A percentile compares a stretch with the other conserved stretches of the same genome.
Conservation (phyloP, 2,329 filamentous ascomycete genomes). For the Fusarium tanahbumbuense region DNA sequence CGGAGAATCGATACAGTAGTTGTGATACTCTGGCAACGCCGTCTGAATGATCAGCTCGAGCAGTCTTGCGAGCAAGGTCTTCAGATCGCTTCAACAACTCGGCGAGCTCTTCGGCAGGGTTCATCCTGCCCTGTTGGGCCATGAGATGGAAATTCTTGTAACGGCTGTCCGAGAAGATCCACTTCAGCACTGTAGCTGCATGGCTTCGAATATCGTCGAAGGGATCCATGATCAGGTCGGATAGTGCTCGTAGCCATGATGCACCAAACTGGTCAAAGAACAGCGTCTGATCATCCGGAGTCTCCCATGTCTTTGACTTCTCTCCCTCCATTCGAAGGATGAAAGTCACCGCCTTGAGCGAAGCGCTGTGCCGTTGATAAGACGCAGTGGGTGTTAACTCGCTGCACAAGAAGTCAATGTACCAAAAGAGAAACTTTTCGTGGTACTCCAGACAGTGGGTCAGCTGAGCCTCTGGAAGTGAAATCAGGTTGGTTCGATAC, state of each 20-base stretch:
- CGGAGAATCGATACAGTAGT: slow-evolving; percentile 71
- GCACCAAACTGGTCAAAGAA: slow-evolving; percentile 59
- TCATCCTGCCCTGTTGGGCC: slow-evolving; percentile 13
- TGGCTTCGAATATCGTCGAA: slow-evolving; percentile 88
- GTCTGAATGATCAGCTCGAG: slow-evolving; percentile 91
- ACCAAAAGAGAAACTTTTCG: slow-evolving; percentile 77
- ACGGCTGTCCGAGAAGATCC: slow-evolving; percentile 58
- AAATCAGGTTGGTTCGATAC: slow-evolving; percentile 55
- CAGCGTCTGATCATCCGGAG: slow-evolving; percentile 53
- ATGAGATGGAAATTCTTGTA: slow-evolving; percentile 46
- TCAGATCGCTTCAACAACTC: slow-evolving; percentile 66
- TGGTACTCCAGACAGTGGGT: slow-evolving; percentile 61
- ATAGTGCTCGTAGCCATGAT: slow-evolving; percentile 70
- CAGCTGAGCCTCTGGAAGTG: slow-evolving; percentile 53
- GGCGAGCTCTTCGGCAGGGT: slow-evolving; percentile 51
- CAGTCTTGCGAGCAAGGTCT: slow-evolving; percentile 73
- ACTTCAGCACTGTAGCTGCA: slow-evolving; percentile 62
- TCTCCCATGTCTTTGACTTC: slow-evolving; percentile 54
- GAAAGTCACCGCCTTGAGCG: slow-evolving; percentile 76
- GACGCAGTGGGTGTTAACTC: slow-evolving; percentile 85
- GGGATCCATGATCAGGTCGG: slow-evolving; percentile 86
- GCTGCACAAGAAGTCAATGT: slow-evolving; percentile 74
- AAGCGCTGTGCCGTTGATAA: slow-evolving; percentile 89
- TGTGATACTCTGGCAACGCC: slow-evolving; percentile 84
- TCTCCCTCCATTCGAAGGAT: slow-evolving; percentile 79